Evolutionary conservation across 306 rosid genomes (phyloP), one percentile per base, ranked within the genome.

Genomic region (Ormosia emarginata): DNA sequence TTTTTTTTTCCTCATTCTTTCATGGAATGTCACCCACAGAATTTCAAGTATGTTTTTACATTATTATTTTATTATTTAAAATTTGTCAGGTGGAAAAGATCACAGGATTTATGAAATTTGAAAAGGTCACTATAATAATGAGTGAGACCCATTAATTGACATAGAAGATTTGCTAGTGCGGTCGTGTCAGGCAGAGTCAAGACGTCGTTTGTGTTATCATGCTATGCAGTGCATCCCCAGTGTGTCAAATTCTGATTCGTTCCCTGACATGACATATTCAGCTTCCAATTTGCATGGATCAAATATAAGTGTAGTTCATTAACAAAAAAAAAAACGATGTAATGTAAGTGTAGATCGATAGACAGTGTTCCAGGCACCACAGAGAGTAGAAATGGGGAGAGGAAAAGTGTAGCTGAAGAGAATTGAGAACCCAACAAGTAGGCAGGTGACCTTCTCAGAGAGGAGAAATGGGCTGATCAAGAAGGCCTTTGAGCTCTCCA

Each of bases 391-490:
- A 32, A 90, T 88, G 94, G 90, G 94, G 32, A 84, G 90, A 80
- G 89, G 94, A 0, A 86, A 86, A 74, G 90, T 90, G 24, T 85
- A 82, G 84, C 75, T 88, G 71, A 90, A 90, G 84, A 83, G 90
- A 85, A 90, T 84, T 14, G 92, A 90, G 79, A 90, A 78, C 59
- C 80, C 80, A 77, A 71, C 85, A n/a, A 88, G 82, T 64, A 79
- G 91, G 78, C 86, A 85, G 33, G 89, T 88, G 57, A 88, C 84
- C 8, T 88, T 90, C 81, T 88, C 90, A 6, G 88, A 90, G 83
- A 78, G 93, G 68, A 70, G 86, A 47, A 90, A 80, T 50, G 90
- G 94, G 12, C 70, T 90, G 32, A 56, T 86, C 79, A 90, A 88
- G 83, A 90, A 90, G 83, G 90, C 91, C 7, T 74, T 36, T 10